Evolutionary conservation across 202 grass and related monocot species (phyloP), one percentile per base, ranked within the genome.

Genomic region (Saccharum hybrid): DNA sequence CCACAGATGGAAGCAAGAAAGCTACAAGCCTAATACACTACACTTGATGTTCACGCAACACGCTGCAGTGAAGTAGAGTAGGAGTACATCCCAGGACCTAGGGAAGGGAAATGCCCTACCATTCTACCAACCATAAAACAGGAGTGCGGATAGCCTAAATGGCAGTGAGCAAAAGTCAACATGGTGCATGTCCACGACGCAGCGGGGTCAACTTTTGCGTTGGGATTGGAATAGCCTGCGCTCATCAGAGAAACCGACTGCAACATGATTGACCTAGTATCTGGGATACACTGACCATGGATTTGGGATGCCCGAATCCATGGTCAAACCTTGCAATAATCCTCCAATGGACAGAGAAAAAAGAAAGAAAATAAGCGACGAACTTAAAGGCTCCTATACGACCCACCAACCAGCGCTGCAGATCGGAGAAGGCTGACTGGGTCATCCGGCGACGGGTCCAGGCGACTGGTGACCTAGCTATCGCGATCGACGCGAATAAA

Each of bases 401-500:
- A 63, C 7, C 71, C 0, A 70, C 54, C 63, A 41, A 74, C 18
- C 65, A 7, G 37, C 51, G 16, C 21, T 26, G 57, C 28, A 61
- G 57, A 64, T 37, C 8, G 15, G 16, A 26, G 42, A 52, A 30
- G 60, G 23, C 59, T 16, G 28, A 52, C 74, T 23, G 12, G 38
- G 67, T 73, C 4, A 9, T 42, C 43, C 48, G 36, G 48, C 64
- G 49, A 68, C 10, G 23, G 78, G 66, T 26, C 16, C 9, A 13
- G 8, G 60, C 7, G 0, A 9, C 18, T 2, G 19, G 7, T 52
- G 48, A 52, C 39, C 39, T 14, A 36, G 34, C 52, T 22, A 74
- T 83, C 75, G n/a, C 74, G 0, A 66, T 67, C 75, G 31, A 40
- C 75, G 21, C 75, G 4, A 84, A 74, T 68, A 1, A 28, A 28